Base-by-base conservation (phyloP, 1,284 basidiomycete genomes). In the Moesziomyces parantarcticus region DNA sequence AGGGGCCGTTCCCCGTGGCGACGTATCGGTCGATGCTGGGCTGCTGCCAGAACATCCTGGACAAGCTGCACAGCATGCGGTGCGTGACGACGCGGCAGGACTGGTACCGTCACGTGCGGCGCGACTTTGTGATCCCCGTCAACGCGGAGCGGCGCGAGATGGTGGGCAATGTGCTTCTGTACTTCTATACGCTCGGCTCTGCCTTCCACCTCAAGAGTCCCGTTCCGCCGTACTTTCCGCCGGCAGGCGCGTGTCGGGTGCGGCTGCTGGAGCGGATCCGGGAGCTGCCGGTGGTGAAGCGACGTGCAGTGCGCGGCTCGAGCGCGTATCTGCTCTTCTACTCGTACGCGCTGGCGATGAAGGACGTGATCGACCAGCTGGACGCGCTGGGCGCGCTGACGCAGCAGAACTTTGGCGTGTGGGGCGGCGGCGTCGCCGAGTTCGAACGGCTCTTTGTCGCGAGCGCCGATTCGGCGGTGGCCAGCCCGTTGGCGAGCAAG, bases 61-160 rank as follows among this genome's bases (percentile, higher is more conserved):
- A 85, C 63, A 80, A 81, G 80, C 85, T 99, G 60, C 96, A 98
- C 83, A 92, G 92, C 75, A 96, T 98, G 92, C 89, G 94, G 43
- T 95, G 93, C 80, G 94, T 97, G 11, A 97, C 93, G 3, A 92
- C 92, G 0, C 88, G 93, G 26, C 91, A 94, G 81, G 94, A 96
- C 85, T 97, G 94, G 94, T 92, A 76, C 39, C 83, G 92, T 89
- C 89, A 86, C 53, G 91, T 97, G 23, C 88, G 92, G 42, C 61
- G 68, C 5, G 78, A 79, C 52, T 97, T 97, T 79, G 92, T 98
- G 58, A 84, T 93, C 1, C 95, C 94, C 0, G 93, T 94, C 47
- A 71, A 78, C 39, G 66, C 68, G 71, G 90, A 95, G 76, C 88
- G 94, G 21, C 89, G 92, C 5, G 94, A 97, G 82, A 93, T 98